A percentile compares a stretch with the other conserved stretches of the same genome.
Conservation (phyloP, 192 early-diverging fungal species). For the Paraglomus brasilianum region DNA sequence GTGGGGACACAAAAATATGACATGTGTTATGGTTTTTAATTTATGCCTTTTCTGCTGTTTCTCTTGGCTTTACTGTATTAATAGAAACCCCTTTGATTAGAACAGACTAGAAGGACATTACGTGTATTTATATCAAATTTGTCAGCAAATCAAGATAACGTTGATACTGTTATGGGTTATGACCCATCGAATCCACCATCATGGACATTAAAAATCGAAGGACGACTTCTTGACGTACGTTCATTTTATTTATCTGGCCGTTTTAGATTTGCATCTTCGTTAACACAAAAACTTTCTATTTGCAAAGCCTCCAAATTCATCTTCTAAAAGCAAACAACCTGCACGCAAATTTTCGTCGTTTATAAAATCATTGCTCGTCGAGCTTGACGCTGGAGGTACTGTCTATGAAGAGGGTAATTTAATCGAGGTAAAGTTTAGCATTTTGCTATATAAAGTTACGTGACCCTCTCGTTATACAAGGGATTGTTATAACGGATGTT, state of each 20-base stretch:
- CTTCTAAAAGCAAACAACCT: constrained; percentile 60
- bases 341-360: constrained; percentile 84
- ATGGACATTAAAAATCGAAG: constrained; percentile 92
- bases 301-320: constrained; percentile 42
- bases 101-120: constrained; percentile 70
- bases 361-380: constrained; percentile 79
- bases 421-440: constrained; percentile 53
- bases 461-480: background rate
- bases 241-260: background rate
- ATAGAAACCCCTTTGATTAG: background rate
- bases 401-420: constrained; percentile 78
- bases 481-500: too few species aligned
- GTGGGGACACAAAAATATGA: constrained; percentile 34
- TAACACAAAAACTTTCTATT: constrained; percentile 31
- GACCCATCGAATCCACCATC: constrained; percentile 60
- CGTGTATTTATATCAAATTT: constrained; percentile 92
- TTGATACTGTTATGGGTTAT: constrained; percentile 48
- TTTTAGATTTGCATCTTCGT: background rate
- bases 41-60: too few species aligned
- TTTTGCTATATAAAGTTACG: background rate
- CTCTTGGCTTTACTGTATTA: background rate
- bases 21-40: constrained; percentile 3
- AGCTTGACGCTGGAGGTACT: constrained; percentile 75
- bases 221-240: constrained; percentile 78
- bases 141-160: constrained; percentile 70